Evolutionary conservation across 441 rosid genomes (phyloP).

Genomic region (Pelargonium myrrhifolium): DNA sequence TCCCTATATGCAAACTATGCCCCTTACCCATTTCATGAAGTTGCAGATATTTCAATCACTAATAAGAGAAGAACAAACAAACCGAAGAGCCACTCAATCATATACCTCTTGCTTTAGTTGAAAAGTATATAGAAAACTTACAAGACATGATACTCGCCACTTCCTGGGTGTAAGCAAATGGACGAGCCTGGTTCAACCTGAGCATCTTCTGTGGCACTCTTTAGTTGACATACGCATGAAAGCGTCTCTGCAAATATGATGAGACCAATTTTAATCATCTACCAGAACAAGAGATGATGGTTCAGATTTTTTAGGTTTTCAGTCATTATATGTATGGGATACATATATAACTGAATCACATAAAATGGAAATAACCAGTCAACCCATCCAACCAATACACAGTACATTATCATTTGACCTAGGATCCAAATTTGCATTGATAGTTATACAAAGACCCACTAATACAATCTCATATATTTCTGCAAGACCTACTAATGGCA

Average conservation of each 20-base stretch:
- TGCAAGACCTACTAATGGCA: neutral
- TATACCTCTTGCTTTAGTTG: conserved; percentile 11
- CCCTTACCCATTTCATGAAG: neutral
- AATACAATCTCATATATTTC: neutral
- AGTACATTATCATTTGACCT: no score
- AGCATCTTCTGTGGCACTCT: conserved; percentile 59
- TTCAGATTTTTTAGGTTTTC: no score
- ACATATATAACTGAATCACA: neutral
- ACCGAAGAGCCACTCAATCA: conserved; percentile 3
- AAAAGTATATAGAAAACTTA: conserved; percentile 34
- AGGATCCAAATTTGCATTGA: neutral
- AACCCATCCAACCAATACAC: neutral
- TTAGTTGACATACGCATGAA: conserved; percentile 72
- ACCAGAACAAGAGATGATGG: neutral
- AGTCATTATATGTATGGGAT: no score
- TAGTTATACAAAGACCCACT: neutral
- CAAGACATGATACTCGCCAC: conserved; percentile 89
- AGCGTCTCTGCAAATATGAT: conserved; percentile 46
- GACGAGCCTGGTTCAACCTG: conserved; percentile 49
- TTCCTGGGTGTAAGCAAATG: conserved; percentile 70
- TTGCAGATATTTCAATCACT: conserved; percentile 2
- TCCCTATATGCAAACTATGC: neutral
- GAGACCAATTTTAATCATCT: conserved; percentile 7
- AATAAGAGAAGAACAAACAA: neutral
- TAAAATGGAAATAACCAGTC: neutral